These are phyloP conservation scores for Podaxis mareebaensis DNA, from an alignment of 768 basidiomycete genomes.

Conservation along the genomic window DNA sequence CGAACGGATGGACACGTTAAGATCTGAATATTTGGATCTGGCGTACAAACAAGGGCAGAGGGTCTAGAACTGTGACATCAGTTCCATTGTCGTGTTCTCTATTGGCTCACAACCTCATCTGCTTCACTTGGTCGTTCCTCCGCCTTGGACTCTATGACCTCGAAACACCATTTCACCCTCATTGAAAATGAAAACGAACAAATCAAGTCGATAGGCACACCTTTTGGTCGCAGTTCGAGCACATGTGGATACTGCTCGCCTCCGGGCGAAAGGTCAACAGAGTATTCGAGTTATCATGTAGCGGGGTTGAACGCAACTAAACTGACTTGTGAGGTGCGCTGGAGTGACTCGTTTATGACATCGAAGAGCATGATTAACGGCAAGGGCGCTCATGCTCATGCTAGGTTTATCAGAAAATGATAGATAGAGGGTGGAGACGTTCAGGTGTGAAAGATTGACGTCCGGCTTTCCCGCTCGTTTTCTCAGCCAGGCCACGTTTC, in stretches of 20 bases:
- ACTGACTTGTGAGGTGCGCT: conserved; percentile 54
- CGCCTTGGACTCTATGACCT: conserved; percentile 1
- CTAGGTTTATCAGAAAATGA: conserved; percentile 80
- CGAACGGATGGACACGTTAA: too few relatives aligned
- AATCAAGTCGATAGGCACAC: conserved; percentile 38
- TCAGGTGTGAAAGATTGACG: conserved; percentile 45
- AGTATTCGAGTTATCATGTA: conserved; percentile 43
- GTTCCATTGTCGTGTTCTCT: not conserved
- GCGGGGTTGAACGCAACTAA: conserved; percentile 51
- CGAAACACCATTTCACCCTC: conserved; percentile 10
- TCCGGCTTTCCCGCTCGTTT: not conserved
- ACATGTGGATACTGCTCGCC: conserved; percentile 72
- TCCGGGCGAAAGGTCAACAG: conserved; percentile 46
- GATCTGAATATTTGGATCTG: too few relatives aligned
- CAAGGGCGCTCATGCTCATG: not conserved
- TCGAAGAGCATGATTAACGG: not conserved
- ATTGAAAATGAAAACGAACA: conserved; percentile 17
- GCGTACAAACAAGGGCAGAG: too few relatives aligned
- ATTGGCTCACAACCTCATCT: not conserved
- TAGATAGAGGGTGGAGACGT: conserved; percentile 83
- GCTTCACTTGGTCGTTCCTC: not conserved
- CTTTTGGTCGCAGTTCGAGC: conserved; percentile 33
- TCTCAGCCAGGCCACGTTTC: not conserved
- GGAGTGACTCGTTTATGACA: not conserved
- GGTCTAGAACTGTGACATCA: too few relatives aligned